phyloP scores from a whole-genome alignment of 805 yeast genomes.

The Yarrowia sp. region DNA sequence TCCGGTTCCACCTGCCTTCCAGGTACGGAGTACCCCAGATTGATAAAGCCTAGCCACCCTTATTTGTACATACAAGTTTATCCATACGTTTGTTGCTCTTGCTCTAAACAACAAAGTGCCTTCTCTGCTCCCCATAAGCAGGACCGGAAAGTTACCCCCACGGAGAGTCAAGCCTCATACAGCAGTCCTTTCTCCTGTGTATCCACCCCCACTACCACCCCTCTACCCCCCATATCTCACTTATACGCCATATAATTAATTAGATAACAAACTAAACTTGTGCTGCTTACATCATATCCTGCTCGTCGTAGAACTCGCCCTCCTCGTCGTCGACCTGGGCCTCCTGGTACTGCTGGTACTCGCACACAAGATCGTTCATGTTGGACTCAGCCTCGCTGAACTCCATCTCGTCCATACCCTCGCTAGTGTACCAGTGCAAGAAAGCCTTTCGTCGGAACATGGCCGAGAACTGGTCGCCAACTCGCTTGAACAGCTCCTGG shows the following conservation, averaged over 20 bases:
- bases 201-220: no score
- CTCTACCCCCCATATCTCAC: neutral
- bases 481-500: slow-evolving; percentile 88
- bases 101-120: no score
- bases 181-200: no score
- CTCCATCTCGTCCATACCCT: slow-evolving; percentile 96
- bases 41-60: no score
- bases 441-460: slow-evolving; percentile 95
- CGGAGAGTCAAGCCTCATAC: no score
- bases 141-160: neutral
- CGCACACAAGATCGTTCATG: slow-evolving; percentile 86
- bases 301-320: slow-evolving; percentile 39
- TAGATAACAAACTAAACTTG: slow-evolving; percentile 34
- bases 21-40: no score
- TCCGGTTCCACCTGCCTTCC: no score
- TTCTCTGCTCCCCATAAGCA: neutral
- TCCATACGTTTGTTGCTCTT: no score
- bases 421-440: slow-evolving; percentile 94
- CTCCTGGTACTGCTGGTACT: slow-evolving; percentile 92
- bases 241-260: slow-evolving; percentile 31
- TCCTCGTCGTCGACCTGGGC: slow-evolving; percentile 76
- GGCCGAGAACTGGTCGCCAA: slow-evolving; percentile 86
- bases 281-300: slow-evolving; percentile 33
- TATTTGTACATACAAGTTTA: no score
- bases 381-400: slow-evolving; percentile 93